Percentiles rank a stretch among this genome's conserved stretches.
These are phyloP conservation scores for Bryoglossum gracile DNA, from an alignment of 495 filamentous ascomycete genomes.

Conservation along the genomic window DNA sequence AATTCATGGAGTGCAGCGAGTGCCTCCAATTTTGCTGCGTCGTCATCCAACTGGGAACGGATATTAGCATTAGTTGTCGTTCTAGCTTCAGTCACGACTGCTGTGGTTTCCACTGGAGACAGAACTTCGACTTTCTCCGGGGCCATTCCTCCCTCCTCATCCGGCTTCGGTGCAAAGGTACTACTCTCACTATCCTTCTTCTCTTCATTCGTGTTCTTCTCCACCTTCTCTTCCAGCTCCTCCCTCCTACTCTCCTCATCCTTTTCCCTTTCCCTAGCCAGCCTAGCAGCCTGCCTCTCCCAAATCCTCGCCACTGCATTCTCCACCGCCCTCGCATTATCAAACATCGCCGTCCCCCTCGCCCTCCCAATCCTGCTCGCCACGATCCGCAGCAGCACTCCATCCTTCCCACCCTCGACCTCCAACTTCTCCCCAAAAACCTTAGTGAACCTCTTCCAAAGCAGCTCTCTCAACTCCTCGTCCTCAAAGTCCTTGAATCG, in stretches of 20 bases:
- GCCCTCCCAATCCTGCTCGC: conserved; percentile 45
- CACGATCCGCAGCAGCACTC: conserved; percentile 53
- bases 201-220: not conserved
- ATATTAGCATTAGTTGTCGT: too few relatives aligned
- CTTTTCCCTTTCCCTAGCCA: conserved; percentile 33
- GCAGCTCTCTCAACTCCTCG: conserved; percentile 50
- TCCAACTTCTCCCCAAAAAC: conserved; percentile 43
- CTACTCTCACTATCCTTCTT: not conserved
- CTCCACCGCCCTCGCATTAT: conserved; percentile 55
- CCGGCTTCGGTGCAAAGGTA: not conserved
- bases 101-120: not conserved
- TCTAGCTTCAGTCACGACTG: not conserved
- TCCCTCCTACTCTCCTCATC: not conserved
- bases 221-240: not conserved
- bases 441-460: conserved; percentile 23
- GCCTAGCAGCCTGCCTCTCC: conserved; percentile 46
- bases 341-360: conserved; percentile 50
- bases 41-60: too few relatives aligned
- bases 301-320: conserved; percentile 43
- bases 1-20: too few relatives aligned
- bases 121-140: not conserved
- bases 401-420: conserved; percentile 44
- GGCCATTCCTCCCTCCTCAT: not conserved
- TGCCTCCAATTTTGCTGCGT: too few relatives aligned
- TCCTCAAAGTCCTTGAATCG: conserved; percentile 66